Conservation (phyloP, 495 filamentous ascomycete species). For the Chaetomium cochliodes region DNA sequence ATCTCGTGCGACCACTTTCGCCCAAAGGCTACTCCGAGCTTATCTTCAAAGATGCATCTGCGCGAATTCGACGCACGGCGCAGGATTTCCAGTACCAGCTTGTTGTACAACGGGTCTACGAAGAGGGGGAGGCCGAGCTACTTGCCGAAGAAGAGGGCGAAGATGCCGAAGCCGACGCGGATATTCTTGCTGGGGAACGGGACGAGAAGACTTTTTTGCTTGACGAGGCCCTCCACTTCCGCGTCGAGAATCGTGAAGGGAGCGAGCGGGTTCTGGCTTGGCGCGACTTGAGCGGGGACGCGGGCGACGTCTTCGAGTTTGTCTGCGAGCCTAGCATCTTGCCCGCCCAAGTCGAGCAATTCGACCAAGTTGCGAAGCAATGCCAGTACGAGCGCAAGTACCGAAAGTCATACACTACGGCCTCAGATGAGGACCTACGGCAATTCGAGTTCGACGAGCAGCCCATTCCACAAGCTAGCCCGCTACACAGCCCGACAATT, state of each 20-base stretch:
- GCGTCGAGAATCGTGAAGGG: conserved; percentile 72
- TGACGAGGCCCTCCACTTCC: conserved; percentile 86
- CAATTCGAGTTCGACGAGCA: conserved; percentile 78
- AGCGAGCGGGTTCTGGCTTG: conserved; percentile 85
- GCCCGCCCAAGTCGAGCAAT: conserved; percentile 68
- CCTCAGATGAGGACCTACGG: conserved; percentile 74
- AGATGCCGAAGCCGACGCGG: conserved; percentile 66
- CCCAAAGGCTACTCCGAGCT: conserved; percentile 97
- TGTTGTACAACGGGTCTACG: conserved; percentile 91
- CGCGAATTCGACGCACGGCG: conserved; percentile 84
- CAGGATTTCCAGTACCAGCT: conserved; percentile 97
- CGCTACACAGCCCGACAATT: conserved; percentile 62
- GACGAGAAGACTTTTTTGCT: conserved; percentile 97
- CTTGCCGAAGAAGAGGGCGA: conserved; percentile 80
- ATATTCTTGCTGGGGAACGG: conserved; percentile 65
- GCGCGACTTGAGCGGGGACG: conserved; percentile 91
- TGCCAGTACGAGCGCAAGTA: conserved; percentile 98
- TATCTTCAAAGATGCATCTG: conserved; percentile 96
- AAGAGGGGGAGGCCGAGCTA: conserved; percentile 92
- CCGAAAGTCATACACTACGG: conserved; percentile 70
- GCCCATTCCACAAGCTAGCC: conserved; percentile 80
- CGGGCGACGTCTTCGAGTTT: conserved; percentile 92
- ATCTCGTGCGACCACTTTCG: conserved; percentile 90
- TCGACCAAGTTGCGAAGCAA: conserved; percentile 80
- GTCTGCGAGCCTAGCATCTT: conserved; percentile 77